These are phyloP conservation scores for Vitis amurensis DNA, from an alignment of 164 flowering plant genomes.

Conservation along the genomic window DNA sequence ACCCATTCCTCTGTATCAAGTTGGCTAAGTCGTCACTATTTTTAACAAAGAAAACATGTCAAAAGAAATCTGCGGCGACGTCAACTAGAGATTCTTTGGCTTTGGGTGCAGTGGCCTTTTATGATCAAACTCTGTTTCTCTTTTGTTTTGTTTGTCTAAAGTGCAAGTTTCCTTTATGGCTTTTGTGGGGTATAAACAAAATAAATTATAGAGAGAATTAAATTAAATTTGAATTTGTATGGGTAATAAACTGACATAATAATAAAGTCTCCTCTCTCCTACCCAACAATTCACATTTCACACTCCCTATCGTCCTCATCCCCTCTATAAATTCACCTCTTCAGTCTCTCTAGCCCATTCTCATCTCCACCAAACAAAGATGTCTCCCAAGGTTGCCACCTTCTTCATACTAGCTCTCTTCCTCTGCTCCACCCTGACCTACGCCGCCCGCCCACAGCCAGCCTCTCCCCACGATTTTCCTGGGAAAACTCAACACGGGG, in stretches of 20 bases:
- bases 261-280: neutral
- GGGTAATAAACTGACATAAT: neutral
- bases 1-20: too few relatives aligned
- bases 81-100: neutral
- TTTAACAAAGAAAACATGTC: neutral
- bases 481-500: constrained; percentile 3
- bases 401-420: constrained; percentile 14
- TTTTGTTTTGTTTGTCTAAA: neutral
- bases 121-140: too few relatives aligned
- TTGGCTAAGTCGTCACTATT: too few relatives aligned
- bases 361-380: neutral
- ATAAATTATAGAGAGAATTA: neutral
- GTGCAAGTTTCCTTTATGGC: neutral
- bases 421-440: constrained; percentile 11
- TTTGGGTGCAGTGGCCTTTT: neutral
- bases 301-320: neutral
- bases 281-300: neutral
- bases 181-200: neutral
- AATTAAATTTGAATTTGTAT: neutral
- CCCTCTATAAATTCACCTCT: neutral
- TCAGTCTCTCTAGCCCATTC: neutral
- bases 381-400: constrained; percentile 3
- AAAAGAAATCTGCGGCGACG: neutral
- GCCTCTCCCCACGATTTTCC: neutral
- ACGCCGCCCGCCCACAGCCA: constrained; percentile 21